phyloP scores from a whole-genome alignment of 768 basidiomycete species.

The Daedaleopsis sinensis region DNA sequence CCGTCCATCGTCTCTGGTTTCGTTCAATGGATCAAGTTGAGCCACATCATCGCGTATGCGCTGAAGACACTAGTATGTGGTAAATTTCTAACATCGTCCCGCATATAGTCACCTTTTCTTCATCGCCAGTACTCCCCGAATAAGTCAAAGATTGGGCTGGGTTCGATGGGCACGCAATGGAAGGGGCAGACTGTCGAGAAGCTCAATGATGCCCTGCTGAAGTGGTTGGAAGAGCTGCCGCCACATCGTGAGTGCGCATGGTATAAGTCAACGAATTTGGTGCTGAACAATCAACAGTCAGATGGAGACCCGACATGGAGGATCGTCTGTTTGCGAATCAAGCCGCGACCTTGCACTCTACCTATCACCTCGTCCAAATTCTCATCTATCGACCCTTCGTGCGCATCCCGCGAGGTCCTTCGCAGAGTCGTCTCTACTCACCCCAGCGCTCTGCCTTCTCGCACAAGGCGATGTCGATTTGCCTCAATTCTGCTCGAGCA shows the following conservation, averaged over 20 bases:
- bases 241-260: constrained; percentile 27
- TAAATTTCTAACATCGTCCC: not conserved
- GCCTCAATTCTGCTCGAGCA: constrained; percentile 55
- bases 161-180: constrained; percentile 29
- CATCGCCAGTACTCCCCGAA: constrained; percentile 63
- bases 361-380: constrained; percentile 67
- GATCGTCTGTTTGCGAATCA: constrained; percentile 44
- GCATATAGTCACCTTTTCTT: not conserved
- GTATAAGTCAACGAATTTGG: not conserved
- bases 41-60: constrained; percentile 47
- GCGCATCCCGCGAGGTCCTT: constrained; percentile 34
- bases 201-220: constrained; percentile 47
- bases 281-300: constrained; percentile 28
- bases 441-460: constrained; percentile 50
- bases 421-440: constrained; percentile 28
- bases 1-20: constrained; percentile 44
- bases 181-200: constrained; percentile 41
- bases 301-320: constrained; percentile 46
- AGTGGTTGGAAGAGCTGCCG: constrained; percentile 35
- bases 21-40: constrained; percentile 46
- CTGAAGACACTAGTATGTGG: constrained; percentile 47
- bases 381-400: constrained; percentile 81
- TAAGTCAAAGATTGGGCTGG: constrained; percentile 37
- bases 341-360: constrained; percentile 44
- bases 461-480: constrained; percentile 62